These are phyloP conservation scores for Yarrowia porcina DNA, from an alignment of 805 yeast genomes.

Conservation along the genomic window DNA sequence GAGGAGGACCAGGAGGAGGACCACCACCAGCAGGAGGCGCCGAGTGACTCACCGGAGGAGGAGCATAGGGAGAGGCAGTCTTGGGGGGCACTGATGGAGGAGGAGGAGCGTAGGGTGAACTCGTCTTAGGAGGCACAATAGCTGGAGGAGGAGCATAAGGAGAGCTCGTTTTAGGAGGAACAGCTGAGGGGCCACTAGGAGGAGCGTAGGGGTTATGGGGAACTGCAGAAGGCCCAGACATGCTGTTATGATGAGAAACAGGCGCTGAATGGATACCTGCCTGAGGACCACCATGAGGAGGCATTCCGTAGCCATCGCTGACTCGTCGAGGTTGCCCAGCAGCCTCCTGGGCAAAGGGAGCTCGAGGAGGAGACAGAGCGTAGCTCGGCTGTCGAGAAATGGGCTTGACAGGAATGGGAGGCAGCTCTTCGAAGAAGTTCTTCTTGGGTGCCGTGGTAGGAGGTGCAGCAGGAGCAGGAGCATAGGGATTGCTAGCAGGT, in stretches of 20 bases:
- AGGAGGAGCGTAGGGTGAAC: conserved; percentile 14
- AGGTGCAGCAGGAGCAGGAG: conserved; percentile 7
- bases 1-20: not conserved
- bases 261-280: conserved; percentile 12
- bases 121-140: conserved; percentile 1
- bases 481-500: conserved; percentile 10
- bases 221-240: not conserved
- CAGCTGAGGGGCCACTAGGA: conserved; percentile 1
- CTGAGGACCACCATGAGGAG: not conserved
- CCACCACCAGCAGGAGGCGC: not conserved
- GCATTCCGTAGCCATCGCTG: not conserved
- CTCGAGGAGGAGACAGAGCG: conserved; percentile 15
- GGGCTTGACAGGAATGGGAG: conserved; percentile 56
- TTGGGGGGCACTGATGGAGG: conserved; percentile 13
- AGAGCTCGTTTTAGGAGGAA: conserved; percentile 17
- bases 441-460: conserved; percentile 29
- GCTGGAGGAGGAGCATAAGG: conserved; percentile 21
- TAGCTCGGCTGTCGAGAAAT: conserved; percentile 7
- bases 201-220: conserved; percentile 23
- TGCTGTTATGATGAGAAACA: conserved; percentile 3
- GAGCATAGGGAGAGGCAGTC: conserved; percentile 7
- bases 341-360: conserved; percentile 16
- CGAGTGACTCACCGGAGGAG: not conserved
- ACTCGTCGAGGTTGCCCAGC: conserved; percentile 14
- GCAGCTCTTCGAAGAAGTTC: conserved; percentile 56